phyloP scores from a whole-genome alignment of 192 early-diverging fungal genomes.

The Nowakowskiella sp. region DNA sequence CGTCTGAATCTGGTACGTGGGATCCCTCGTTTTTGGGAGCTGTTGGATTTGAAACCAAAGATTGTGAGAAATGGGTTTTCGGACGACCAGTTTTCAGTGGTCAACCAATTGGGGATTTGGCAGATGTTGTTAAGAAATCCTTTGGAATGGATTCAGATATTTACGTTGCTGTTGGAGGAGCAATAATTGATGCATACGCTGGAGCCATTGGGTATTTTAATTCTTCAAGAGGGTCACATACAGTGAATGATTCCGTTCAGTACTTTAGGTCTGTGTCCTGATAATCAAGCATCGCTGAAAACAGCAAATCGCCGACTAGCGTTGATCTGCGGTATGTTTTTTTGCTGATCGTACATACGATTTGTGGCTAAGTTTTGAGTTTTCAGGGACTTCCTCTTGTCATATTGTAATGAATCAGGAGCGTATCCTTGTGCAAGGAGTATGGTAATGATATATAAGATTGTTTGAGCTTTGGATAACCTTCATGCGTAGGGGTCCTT shows the following conservation, averaged over 20 bases:
- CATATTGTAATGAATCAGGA: slow-evolving; percentile 50
- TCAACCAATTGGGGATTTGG: slow-evolving; percentile 43
- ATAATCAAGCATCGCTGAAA: neutral
- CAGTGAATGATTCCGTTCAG: neutral
- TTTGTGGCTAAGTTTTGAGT: no score
- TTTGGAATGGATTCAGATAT: slow-evolving; percentile 35
- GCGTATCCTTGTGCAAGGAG: slow-evolving; percentile 52
- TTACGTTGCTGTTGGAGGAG: slow-evolving; percentile 50
- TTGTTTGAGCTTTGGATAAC: slow-evolving; percentile 32
- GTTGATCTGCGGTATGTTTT: slow-evolving; percentile 56
- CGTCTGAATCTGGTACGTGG: slow-evolving; percentile 35
- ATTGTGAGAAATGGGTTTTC: slow-evolving; percentile 33
- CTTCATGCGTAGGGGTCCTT: slow-evolving; percentile 41
- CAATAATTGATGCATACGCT: slow-evolving; percentile 72
- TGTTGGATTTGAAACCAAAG: slow-evolving; percentile 38
- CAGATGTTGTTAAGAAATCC: slow-evolving; percentile 40
- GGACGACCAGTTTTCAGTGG: slow-evolving; percentile 46
- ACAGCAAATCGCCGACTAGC: slow-evolving; percentile 31
- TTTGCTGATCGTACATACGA: no score
- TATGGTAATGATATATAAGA: slow-evolving; percentile 24
- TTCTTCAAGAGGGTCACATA: slow-evolving; percentile 14
- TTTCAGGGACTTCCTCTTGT: slow-evolving; percentile 55
- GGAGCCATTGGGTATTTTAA: slow-evolving; percentile 50
- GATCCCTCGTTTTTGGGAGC: slow-evolving; percentile 39
- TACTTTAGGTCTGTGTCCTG: neutral